These are phyloP conservation scores for Panus rudis DNA, from an alignment of 768 basidiomycete species.

Conservation along the genomic window DNA sequence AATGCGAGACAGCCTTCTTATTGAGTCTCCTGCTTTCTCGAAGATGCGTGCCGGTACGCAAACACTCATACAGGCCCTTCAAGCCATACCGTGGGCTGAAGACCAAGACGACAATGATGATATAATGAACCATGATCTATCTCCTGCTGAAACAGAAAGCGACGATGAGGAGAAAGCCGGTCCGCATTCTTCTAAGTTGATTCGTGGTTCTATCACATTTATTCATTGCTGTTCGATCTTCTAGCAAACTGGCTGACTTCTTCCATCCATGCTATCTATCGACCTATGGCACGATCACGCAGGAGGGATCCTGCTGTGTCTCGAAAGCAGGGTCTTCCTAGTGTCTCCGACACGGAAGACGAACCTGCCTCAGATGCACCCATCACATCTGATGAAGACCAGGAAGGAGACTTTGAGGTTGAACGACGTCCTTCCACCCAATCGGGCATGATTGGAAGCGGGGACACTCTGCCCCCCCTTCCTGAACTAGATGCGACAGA, in stretches of 20 bases:
- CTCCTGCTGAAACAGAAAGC: constrained; percentile 41
- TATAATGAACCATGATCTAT: constrained; percentile 32
- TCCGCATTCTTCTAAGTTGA: constrained; percentile 5
- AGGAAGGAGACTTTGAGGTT: constrained; percentile 54
- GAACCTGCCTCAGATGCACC: constrained; percentile 28
- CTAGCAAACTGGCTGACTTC: constrained; percentile 56
- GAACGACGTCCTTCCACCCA: constrained; percentile 14
- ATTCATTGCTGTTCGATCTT: background rate
- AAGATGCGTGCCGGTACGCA: constrained; percentile 87
- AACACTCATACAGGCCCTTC: constrained; percentile 82
- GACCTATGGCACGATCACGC: constrained; percentile 66
- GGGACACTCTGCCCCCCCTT: constrained; percentile 11
- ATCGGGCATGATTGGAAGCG: too few relatives aligned
- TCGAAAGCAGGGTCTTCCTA: constrained; percentile 15
- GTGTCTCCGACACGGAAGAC: constrained; percentile 24
- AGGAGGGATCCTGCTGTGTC: constrained; percentile 26
- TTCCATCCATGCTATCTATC: constrained; percentile 83
- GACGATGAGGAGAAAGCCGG: constrained; percentile 53
- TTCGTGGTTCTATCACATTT: background rate
- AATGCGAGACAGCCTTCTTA: background rate
- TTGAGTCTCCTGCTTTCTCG: constrained; percentile 8
- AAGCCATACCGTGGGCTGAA: constrained; percentile 75
- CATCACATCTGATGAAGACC: constrained; percentile 43
- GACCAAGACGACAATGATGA: constrained; percentile 67
- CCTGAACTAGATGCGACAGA: constrained; percentile 12